phyloP scores from a whole-genome alignment of 352 stramenopile genomes.

The Pythium volutum region DNA sequence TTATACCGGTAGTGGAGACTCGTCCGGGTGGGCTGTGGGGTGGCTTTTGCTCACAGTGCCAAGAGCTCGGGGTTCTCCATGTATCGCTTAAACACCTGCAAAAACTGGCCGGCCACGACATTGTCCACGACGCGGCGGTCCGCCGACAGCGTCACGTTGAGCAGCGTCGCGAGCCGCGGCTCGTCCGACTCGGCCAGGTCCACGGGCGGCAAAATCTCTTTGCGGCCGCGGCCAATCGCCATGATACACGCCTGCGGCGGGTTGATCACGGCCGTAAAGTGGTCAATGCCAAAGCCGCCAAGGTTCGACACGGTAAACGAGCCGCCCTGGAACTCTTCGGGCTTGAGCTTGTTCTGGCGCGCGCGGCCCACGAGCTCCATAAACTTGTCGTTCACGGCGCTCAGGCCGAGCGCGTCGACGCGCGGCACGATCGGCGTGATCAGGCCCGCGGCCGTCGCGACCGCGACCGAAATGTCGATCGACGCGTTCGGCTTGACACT shows the following conservation, averaged over 20 bases:
- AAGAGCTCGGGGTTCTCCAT: constrained; percentile 94
- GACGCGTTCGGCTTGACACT: constrained; percentile 80
- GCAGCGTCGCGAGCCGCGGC: constrained; percentile 88
- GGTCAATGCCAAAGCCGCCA: constrained; percentile 96
- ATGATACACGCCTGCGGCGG: constrained; percentile 98
- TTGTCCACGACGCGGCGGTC: constrained; percentile 98
- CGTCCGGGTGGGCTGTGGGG: too few relatives aligned
- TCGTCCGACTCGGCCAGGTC: constrained; percentile 44
- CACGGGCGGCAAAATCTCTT: constrained; percentile 75
- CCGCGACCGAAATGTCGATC: constrained; percentile 98
- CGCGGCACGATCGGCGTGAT: constrained; percentile 98
- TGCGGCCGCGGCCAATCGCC: constrained; percentile 93
- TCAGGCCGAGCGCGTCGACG: constrained; percentile 93
- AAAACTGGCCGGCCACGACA: constrained; percentile 94
- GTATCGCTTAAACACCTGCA: constrained; percentile 96
- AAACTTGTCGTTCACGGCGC: constrained; percentile 94
- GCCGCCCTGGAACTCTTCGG: constrained; percentile 98
- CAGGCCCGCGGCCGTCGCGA: constrained; percentile 95
- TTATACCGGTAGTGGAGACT: too few relatives aligned
- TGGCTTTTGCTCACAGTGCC: constrained; percentile 37
- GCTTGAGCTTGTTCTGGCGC: constrained; percentile 95
- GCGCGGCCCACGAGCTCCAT: constrained; percentile 96
- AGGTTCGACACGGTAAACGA: constrained; percentile 99
- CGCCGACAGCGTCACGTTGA: constrained; percentile 95
- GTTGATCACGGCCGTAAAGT: constrained; percentile 99